Evolutionary conservation across 2,329 filamentous ascomycete genomes (phyloP).

Genomic region (Botryotinia calthae): DNA sequence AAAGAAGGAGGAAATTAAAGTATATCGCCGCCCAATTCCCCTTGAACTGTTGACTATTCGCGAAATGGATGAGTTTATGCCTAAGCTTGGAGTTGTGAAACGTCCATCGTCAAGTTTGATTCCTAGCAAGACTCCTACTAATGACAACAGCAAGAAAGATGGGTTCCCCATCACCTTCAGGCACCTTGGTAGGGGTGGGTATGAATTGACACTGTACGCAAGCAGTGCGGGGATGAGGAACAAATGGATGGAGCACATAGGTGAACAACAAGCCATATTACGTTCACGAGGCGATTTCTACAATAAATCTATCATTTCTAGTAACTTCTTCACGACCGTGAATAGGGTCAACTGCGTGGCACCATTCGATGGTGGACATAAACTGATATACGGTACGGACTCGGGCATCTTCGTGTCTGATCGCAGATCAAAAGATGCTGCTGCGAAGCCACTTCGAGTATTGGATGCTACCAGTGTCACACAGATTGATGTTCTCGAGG

Average conservation of each 20-base stretch:
- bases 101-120: slow-evolving; percentile 85
- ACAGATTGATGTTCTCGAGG: slow-evolving; percentile 93
- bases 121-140: slow-evolving; percentile 53
- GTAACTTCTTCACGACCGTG: slow-evolving; percentile 57
- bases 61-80: slow-evolving; percentile 96
- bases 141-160: slow-evolving; percentile 62
- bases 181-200: slow-evolving; percentile 92
- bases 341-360: slow-evolving; percentile 95
- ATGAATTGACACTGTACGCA: slow-evolving; percentile 86
- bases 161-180: slow-evolving; percentile 95
- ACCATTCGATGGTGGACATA: slow-evolving; percentile 91
- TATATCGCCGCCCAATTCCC: slow-evolving; percentile 91
- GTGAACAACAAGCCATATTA: slow-evolving; percentile 82
- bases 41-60: slow-evolving; percentile 88
- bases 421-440: slow-evolving; percentile 78
- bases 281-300: slow-evolving; percentile 90
- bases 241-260: slow-evolving; percentile 97
- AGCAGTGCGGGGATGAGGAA: slow-evolving; percentile 81
- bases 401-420: slow-evolving; percentile 91
- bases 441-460: slow-evolving; percentile 72
- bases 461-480: slow-evolving; percentile 85
- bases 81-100: slow-evolving; percentile 75
- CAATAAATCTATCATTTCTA: slow-evolving; percentile 63
- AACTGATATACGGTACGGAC: slow-evolving; percentile 92
- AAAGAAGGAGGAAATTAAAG: slow-evolving; percentile 91